Percentiles rank a stretch among this genome's conserved stretches.
phyloP scores from a whole-genome alignment of 495 filamentous ascomycete species.

The Tuber melanosporum region DNA sequence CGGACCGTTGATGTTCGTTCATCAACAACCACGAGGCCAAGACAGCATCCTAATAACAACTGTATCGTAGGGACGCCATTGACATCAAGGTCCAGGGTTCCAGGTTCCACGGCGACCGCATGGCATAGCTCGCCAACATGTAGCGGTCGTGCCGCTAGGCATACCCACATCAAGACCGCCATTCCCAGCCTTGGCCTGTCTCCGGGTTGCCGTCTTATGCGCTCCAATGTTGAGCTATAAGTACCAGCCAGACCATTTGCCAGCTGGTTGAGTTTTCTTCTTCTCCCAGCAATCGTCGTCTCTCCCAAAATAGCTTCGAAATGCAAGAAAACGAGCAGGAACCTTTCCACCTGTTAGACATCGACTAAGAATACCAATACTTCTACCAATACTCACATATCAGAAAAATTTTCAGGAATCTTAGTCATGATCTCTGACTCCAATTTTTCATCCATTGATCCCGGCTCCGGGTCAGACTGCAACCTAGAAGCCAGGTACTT shows the following conservation, averaged over 20 bases:
- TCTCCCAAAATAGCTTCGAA: background rate
- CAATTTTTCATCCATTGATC: background rate
- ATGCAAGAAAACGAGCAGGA: conserved; percentile 3
- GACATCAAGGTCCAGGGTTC: background rate
- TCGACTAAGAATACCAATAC: background rate
- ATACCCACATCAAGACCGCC: background rate
- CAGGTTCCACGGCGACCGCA: background rate
- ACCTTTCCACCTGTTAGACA: background rate
- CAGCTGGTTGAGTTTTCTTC: background rate
- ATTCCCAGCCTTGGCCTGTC: background rate
- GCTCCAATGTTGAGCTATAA: background rate
- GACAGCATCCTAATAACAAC: background rate
- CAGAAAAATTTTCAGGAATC: background rate
- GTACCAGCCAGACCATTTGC: background rate
- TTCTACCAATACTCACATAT: background rate
- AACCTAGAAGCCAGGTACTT: background rate
- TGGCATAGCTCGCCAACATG: background rate
- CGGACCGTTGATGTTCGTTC: background rate
- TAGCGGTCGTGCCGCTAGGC: background rate
- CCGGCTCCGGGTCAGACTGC: background rate
- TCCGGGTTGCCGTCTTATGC: background rate
- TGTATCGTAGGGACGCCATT: background rate
- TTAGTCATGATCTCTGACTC: background rate
- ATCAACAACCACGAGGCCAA: background rate
- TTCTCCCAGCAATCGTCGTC: background rate